Evolutionary conservation across 2,329 filamentous ascomycete genomes (phyloP), one percentile per base, ranked within the genome.

Genomic region (Basipetospora chlamydospora): DNA sequence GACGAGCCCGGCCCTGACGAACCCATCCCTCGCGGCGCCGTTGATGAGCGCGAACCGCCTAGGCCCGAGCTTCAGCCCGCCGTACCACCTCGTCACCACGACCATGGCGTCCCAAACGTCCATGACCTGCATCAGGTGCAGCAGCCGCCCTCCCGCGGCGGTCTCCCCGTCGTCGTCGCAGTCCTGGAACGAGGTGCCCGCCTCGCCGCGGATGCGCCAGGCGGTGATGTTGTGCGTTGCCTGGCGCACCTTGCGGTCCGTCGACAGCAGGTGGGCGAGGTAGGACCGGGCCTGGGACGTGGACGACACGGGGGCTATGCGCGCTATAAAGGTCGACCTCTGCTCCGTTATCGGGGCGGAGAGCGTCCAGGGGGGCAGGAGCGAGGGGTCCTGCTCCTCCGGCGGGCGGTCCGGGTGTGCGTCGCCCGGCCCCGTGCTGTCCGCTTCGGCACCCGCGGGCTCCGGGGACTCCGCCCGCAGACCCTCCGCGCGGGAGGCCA

Each of bases 181-280:
- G 57, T 98, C 90, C 55, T 96, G 87, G 46, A 78, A 85, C 20
- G 62, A 61, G 35, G 67, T 68, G 4, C 60, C 39, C 63, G 61
- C 60, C 0, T 57, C 50, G 0, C 71, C 73, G 21, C 70, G 73
- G 38, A 96, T 87, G 9, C 90, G 73, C 83, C 86, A 96, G 2
- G 88, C 88, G 15, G 80, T 87, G 51, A 98, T 95, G 55, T 96
- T 96, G 56, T 98, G 90, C 41, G 88, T 86, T 4, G 90, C 90
- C 32, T 70, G 64, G n/a, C 85, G 78, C 25, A 85, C 78, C 46
- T 82, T 85, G 58, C 81, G 86, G 57, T 96, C 86, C 7, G 76
- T 81, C 5, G 77, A 70, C 6, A 95, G 66, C 1, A 98, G 67
- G 53, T 92, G 77, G 29, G 73, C 65, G 1, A 96, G 59, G 49